These are phyloP conservation scores for Saururus chinensis DNA, from an alignment of 164 flowering plant genomes.

Conservation along the genomic window DNA sequence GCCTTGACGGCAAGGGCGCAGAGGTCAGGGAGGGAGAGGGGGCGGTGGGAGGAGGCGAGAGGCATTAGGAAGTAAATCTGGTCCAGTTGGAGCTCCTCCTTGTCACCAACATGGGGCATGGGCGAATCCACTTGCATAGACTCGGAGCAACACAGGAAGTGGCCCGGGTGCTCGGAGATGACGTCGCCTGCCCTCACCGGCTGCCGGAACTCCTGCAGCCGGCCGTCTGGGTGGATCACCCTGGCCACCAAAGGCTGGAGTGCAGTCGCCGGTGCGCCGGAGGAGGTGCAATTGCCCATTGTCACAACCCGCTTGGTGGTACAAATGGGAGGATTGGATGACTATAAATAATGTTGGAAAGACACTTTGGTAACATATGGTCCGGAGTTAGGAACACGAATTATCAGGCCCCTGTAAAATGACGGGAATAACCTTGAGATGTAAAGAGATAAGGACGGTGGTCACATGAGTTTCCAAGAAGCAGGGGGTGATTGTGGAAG, in stretches of 20 bases:
- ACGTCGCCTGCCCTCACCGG: conserved; percentile 26
- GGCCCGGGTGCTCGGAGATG: conserved; percentile 30
- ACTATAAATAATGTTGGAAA: too few species aligned
- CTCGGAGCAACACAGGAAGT: conserved; percentile 54
- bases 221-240: conserved; percentile 40
- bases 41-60: conserved; percentile 16
- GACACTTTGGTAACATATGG: too few species aligned
- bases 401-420: too few species aligned
- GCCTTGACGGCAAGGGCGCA: conserved; percentile 55
- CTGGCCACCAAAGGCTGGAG: conserved; percentile 14
- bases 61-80: conserved; percentile 60
- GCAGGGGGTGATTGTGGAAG: background rate
- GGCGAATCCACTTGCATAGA: conserved; percentile 27
- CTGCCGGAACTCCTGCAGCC: conserved; percentile 33
- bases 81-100: conserved; percentile 36
- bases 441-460: too few species aligned
- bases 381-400: too few species aligned
- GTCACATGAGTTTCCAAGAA: too few species aligned
- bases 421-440: too few species aligned
- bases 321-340: too few species aligned
- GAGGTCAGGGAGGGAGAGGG: conserved; percentile 38
- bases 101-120: conserved; percentile 20
- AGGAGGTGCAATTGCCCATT: conserved; percentile 3
- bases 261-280: background rate
- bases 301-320: background rate